Conservation (phyloP, 2,329 filamentous ascomycete species). For the Drechslerella coelobrocha region DNA sequence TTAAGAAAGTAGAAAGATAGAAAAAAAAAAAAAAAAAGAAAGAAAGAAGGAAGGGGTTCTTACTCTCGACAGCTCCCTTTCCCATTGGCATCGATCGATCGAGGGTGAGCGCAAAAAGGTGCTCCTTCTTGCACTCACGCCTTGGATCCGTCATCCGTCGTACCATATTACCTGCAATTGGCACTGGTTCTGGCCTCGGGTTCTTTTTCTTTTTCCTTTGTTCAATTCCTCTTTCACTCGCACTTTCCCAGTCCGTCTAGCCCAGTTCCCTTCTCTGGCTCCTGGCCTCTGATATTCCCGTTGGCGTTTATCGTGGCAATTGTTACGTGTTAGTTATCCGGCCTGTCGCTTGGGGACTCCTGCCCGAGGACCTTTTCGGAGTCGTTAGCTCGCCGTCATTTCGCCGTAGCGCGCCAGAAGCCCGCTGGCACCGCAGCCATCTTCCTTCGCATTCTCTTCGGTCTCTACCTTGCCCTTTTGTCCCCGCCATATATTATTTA, state of each 20-base stretch:
- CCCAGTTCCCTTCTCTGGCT: conserved; percentile 19
- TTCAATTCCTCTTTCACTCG: not conserved
- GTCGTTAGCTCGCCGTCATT: conserved; percentile 20
- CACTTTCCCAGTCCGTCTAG: not conserved
- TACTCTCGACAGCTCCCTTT: conserved; percentile 31
- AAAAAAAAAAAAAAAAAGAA: conserved; percentile 12
- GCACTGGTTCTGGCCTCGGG: conserved; percentile 16
- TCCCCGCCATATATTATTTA: not conserved
- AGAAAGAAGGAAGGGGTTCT: conserved; percentile 38
- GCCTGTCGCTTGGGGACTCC: conserved; percentile 39
- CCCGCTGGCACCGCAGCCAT: conserved; percentile 3
- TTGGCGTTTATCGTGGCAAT: conserved; percentile 49
- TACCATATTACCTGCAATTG: conserved; percentile 39
- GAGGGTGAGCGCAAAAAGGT: conserved; percentile 51
- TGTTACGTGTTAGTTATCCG: conserved; percentile 32
- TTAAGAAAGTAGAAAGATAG: not conserved
- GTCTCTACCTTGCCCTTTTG: conserved; percentile 20
- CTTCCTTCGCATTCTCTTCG: conserved; percentile 15
- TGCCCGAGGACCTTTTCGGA: conserved; percentile 7
- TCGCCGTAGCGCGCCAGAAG: conserved; percentile 5
- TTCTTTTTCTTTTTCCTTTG: conserved; percentile 36
- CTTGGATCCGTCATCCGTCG: conserved; percentile 32
- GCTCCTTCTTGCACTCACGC: conserved; percentile 50
- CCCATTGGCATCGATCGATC: conserved; percentile 31
- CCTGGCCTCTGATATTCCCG: conserved; percentile 29